Evolutionary conservation across 768 basidiomycete species (phyloP), one percentile per base, ranked within the genome.

Genomic region (Postia placenta): DNA sequence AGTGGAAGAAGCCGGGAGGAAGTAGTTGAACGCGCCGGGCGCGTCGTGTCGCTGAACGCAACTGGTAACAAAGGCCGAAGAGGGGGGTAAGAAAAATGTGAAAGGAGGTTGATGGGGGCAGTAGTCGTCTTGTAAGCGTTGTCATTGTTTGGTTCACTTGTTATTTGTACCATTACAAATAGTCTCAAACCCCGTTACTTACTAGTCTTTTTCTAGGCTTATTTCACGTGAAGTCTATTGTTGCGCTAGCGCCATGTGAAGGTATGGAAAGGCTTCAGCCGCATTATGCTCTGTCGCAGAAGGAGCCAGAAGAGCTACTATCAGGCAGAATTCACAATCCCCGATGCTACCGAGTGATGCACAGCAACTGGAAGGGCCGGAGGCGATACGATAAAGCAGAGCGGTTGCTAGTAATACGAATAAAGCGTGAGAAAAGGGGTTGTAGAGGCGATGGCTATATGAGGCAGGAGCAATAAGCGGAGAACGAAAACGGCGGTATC

Each of bases 61-160:
- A 40, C 45, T 46, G 50, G 51, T 48, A 51, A 49, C 55, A 54
- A 55, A 53, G 58, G 56, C 56, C 60, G 64, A 69, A 61, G 59
- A n/a, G n/a, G 54, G 61, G 60, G 61, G 64, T 64, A 71, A 72
- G 62, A 61, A 61, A 65, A 64, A 60, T 50, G 69, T 67, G 62
- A 62, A 69, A 67, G 64, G 63, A 60, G 60, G 67, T 68, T 58
- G 58, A 52, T 55, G 45, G 30, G n/a, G 36, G 47, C 45, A 45
- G 50, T 50, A 51, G 49, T 56, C 49, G 52, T 47, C 41, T 35
- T 39, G 42, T 51, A 49, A 41, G 36, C 57, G 52, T 56, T 57
- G 56, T 45, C 55, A 55, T 49, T 63, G 61, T 63, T 63, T 63
- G 61, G 61, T 55, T 59, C 44, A 53, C 57, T 57, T 46, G 59